Conservation (phyloP, 192 early-diverging fungal species). For the Phlyctochytrium planicorne region DNA sequence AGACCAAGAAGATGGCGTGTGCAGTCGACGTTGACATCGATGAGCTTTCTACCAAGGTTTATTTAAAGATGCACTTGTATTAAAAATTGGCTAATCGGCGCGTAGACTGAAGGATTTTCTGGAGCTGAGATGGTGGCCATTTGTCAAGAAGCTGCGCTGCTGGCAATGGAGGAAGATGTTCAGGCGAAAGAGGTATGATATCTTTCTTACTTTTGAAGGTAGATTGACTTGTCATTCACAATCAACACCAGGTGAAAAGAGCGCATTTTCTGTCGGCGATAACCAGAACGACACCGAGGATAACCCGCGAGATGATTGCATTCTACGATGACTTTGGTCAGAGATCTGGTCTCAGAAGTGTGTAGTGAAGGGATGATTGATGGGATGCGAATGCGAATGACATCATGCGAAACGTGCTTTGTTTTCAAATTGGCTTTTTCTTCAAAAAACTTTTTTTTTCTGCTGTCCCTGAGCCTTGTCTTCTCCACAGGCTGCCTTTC, state of each 20-base stretch:
- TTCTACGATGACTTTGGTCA: conserved; percentile 80
- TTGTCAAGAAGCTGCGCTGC: conserved; percentile 91
- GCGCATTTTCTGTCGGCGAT: conserved; percentile 69
- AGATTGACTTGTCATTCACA: background rate
- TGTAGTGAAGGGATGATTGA: no score
- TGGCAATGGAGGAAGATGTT: conserved; percentile 80
- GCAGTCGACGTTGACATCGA: conserved; percentile 66
- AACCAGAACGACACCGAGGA: conserved; percentile 62
- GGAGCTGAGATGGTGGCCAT: conserved; percentile 92
- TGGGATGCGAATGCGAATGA: no score
- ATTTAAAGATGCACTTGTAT: no score
- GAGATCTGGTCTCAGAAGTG: conserved; percentile 28
- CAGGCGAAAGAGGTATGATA: conserved; percentile 11
- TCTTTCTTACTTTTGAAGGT: conserved; percentile 24
- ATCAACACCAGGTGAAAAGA: conserved; percentile 44
- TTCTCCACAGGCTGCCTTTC: no score
- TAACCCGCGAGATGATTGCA: conserved; percentile 85
- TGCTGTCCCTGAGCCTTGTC: no score
- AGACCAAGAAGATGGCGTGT: conserved; percentile 69
- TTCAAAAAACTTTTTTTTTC: no score
- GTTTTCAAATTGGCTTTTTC: no score
- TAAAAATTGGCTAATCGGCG: no score
- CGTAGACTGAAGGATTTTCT: conserved; percentile 86
- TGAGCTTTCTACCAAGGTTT: conserved; percentile 61
- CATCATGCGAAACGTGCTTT: no score